Conservation (phyloP, 371 early-diverging fungal genomes). For the Lichtheimia corymbifera region DNA sequence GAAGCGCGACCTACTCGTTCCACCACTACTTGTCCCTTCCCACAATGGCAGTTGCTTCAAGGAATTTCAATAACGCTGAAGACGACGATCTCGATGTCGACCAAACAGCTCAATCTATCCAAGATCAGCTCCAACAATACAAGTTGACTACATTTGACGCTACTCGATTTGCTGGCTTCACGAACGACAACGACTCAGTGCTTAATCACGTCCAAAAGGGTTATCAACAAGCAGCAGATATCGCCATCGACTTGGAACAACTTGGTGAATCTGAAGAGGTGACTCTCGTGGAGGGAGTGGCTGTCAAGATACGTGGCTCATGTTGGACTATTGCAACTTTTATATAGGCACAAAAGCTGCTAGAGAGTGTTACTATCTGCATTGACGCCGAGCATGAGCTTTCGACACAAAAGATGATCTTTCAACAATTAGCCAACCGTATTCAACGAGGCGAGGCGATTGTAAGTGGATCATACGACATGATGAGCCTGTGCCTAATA, state of each 20-base stretch:
- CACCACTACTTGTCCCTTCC: background rate
- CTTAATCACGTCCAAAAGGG: background rate
- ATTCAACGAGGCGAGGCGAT: background rate
- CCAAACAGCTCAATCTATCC: background rate
- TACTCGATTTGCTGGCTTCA: background rate
- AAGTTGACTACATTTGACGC: background rate
- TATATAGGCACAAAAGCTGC: background rate
- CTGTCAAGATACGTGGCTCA: too few species aligned
- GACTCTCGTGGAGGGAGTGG: too few species aligned
- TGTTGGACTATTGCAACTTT: too few species aligned
- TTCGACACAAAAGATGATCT: background rate
- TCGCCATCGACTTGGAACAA: background rate
- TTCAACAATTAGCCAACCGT: background rate
- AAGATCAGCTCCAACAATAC: background rate
- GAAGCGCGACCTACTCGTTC: too few species aligned
- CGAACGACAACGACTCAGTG: background rate
- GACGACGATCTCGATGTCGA: background rate
- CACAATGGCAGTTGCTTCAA: slow-evolving; percentile 1
- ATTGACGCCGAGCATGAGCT: background rate
- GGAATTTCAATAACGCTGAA: background rate
- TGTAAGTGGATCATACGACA: background rate
- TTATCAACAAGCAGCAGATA: background rate
- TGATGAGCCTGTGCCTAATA: background rate
- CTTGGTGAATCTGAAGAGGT: too few species aligned
- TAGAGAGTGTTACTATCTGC: background rate